Base-by-base conservation (phyloP, 75 land plant genomes). In the Larix kaempferi region DNA sequence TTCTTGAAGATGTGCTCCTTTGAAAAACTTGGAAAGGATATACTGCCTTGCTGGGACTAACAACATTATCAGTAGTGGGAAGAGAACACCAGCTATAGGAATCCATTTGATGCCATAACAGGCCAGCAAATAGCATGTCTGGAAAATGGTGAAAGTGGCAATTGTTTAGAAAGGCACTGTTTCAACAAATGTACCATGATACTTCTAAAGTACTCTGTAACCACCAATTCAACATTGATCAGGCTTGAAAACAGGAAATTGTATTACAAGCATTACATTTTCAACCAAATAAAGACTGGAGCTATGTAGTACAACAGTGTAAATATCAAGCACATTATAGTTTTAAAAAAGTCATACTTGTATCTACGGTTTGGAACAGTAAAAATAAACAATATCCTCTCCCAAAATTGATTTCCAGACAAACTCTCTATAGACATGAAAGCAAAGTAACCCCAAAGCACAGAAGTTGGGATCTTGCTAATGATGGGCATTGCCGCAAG, bases 371-470 rank as follows among this genome's bases (percentile, higher is more conserved):
- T 90, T 56, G 97, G 90, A 35, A 95, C 91, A 26, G 96, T 91
- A 78, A 93, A 86, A 22, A 93, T 84, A 17, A 93, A 80, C 56
- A 94, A 79, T 44, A 93, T 86, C 81, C 98, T 89, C 69, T 89
- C 96, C 98, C 98, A 95, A 72, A 95, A 95, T 75, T 95, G 98
- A 84, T 95, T 95, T 49, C 98, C 98, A 0, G 98, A 96, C 73
- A 95, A 90, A 82, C 98, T 95, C 74, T 95, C 98, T 54, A 93
- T 91, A 21, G 98, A 96, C 98, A 95, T 95, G 88, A 85, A 93
- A 52, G 98, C 98, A 83, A 95, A 95, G 85, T 95, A 95, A 44
- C 98, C 98, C 94, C 92, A 95, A 37, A 93, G 86, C 1, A 94
- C 98, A 65, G 98, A 86, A 37, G 98, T 92, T 21, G 98, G 98